Conservation (phyloP, 495 filamentous ascomycete species). For the Podospora sp. region DNA sequence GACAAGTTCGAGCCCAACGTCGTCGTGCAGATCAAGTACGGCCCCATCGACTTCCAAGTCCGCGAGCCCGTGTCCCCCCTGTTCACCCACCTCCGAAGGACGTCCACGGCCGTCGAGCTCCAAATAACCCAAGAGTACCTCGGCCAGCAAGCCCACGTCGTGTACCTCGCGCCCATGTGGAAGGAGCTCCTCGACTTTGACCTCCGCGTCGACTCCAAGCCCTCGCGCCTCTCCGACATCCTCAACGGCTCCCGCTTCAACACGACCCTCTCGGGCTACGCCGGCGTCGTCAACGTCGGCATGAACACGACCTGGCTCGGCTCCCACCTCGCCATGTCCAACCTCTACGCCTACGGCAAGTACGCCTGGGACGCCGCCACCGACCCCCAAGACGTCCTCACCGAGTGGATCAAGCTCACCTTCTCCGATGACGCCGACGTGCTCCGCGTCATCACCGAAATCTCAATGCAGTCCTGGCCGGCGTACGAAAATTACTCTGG, state of each 20-base stretch:
- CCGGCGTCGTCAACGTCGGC: constrained; percentile 71
- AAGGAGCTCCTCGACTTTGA: constrained; percentile 68
- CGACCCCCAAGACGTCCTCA: constrained; percentile 52
- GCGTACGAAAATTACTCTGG: constrained; percentile 72
- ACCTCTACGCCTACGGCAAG: constrained; percentile 70
- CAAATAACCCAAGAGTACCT: constrained; percentile 72
- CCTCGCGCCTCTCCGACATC: constrained; percentile 59
- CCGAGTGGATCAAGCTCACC: constrained; percentile 69
- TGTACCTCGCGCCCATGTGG: constrained; percentile 70
- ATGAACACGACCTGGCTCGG: constrained; percentile 69
- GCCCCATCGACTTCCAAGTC: constrained; percentile 76
- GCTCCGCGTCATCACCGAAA: constrained; percentile 58
- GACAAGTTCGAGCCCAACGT: constrained; percentile 70
- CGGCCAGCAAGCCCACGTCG: constrained; percentile 69
- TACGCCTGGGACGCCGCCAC: constrained; percentile 63
- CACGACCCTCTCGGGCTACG: constrained; percentile 60
- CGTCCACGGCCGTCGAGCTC: constrained; percentile 64
- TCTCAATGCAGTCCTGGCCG: constrained; percentile 71
- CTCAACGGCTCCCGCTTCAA: constrained; percentile 62
- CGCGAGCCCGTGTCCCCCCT: constrained; percentile 70
- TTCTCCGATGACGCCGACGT: constrained; percentile 59
- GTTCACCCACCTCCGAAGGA: constrained; percentile 64
- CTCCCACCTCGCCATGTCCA: constrained; percentile 69
- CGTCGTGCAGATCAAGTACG: constrained; percentile 72
- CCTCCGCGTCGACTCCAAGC: constrained; percentile 57